Evolutionary conservation across 2,329 filamentous ascomycete genomes (phyloP).

Genomic region (Ophidiomyces ophidiicola): DNA sequence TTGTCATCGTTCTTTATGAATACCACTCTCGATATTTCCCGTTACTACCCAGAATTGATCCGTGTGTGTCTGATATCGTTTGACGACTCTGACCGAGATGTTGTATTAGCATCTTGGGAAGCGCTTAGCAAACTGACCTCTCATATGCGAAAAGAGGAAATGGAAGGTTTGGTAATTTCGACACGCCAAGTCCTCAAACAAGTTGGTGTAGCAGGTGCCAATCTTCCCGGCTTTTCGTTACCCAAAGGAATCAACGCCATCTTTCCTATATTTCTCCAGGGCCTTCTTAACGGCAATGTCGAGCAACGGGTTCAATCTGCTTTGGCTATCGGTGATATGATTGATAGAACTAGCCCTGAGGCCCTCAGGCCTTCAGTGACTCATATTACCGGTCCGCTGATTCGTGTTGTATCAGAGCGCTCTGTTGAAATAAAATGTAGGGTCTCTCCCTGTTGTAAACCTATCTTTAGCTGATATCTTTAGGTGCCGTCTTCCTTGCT

Average conservation of each 20-base stretch:
- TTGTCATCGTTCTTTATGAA: constrained; percentile 75
- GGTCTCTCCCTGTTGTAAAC: constrained; percentile 9
- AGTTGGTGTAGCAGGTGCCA: constrained; percentile 73
- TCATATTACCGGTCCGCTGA: constrained; percentile 92
- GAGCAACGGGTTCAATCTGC: constrained; percentile 89
- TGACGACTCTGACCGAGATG: constrained; percentile 68
- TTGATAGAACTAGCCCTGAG: constrained; percentile 79
- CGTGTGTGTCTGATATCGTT: constrained; percentile 83
- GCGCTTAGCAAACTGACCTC: constrained; percentile 81
- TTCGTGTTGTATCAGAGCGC: constrained; percentile 92
- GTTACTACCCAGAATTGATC: constrained; percentile 93
- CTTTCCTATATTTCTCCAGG: constrained; percentile 91
- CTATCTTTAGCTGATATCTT: too few species aligned
- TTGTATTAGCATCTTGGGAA: constrained; percentile 81
- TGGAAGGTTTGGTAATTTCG: constrained; percentile 81
- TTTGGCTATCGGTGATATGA: constrained; percentile 85
- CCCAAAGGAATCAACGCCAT: constrained; percentile 97
- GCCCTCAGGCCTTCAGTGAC: constrained; percentile 90
- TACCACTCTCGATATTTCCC: constrained; percentile 75
- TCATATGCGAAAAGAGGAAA: constrained; percentile 87
- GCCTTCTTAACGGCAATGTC: constrained; percentile 87
- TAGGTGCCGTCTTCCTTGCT: constrained; percentile 76
- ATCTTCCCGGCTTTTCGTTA: constrained; percentile 74
- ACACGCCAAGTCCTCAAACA: constrained; percentile 77
- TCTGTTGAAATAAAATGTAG: constrained; percentile 79